Evolutionary conservation across 257 asterid species (phyloP).

Genomic region (Salvia miltiorrhiza): DNA sequence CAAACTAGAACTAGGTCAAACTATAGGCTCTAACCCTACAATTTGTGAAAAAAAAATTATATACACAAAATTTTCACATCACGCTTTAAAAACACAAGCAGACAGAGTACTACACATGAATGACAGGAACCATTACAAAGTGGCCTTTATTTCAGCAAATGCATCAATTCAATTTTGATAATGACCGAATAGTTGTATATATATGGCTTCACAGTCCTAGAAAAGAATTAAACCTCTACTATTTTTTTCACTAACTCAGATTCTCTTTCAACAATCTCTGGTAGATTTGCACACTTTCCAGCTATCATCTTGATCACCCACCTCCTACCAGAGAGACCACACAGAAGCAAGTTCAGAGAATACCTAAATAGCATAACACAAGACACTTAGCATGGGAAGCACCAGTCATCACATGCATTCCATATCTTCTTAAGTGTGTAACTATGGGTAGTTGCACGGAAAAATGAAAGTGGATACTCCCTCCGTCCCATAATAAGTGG

Average conservation of each 20-base stretch:
- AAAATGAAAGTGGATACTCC: not conserved
- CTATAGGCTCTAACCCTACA: not conserved
- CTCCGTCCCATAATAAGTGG: no score
- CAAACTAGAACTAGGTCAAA: not conserved
- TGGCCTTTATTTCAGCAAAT: constrained; percentile 8
- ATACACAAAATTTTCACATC: not conserved
- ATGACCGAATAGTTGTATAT: constrained; percentile 13
- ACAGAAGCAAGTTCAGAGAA: constrained; percentile 17
- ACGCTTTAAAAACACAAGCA: not conserved
- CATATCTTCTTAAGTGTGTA: not conserved
- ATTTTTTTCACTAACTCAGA: constrained; percentile 66
- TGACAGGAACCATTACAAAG: not conserved
- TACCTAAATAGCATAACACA: constrained; percentile 1
- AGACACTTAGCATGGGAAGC: not conserved
- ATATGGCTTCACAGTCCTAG: constrained; percentile 22
- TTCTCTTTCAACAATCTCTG: constrained; percentile 72
- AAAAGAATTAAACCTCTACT: constrained; percentile 63
- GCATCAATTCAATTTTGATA: constrained; percentile 6
- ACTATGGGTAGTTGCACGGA: not conserved
- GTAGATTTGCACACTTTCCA: constrained; percentile 52
- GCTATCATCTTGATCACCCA: constrained; percentile 93
- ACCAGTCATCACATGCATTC: constrained; percentile 1
- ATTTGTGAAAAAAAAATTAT: no score
- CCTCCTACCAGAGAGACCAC: constrained; percentile 62
- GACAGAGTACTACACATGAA: constrained; percentile 1